Conservation (phyloP, 805 yeast species). For the Suhomyces sp. region DNA sequence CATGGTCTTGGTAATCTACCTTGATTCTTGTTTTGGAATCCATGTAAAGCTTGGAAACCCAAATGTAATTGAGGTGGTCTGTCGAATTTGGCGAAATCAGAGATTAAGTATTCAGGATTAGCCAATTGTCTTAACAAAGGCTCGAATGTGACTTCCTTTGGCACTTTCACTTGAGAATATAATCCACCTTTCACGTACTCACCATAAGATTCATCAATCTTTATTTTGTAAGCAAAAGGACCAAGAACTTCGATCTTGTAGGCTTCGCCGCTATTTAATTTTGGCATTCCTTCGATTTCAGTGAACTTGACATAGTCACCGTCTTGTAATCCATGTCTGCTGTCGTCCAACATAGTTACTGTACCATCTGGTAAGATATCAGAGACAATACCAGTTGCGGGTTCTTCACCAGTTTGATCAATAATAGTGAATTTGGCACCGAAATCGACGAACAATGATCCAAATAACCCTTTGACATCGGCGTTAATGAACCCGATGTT, state of each 20-base stretch:
- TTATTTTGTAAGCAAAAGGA: conserved; percentile 87
- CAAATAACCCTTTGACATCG: conserved; percentile 85
- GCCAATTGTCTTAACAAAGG: conserved; percentile 60
- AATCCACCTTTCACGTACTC: conserved; percentile 79
- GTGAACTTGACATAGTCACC: conserved; percentile 85
- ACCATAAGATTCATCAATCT: conserved; percentile 55
- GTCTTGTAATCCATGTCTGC: conserved; percentile 90
- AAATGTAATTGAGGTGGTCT: conserved; percentile 87
- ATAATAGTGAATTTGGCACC: conserved; percentile 77
- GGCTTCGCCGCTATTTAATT: conserved; percentile 69
- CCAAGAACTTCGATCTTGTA: conserved; percentile 82
- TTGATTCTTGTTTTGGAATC: conserved; percentile 60
- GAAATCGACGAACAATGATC: conserved; percentile 84
- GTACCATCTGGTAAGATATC: conserved; percentile 86
- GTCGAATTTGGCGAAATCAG: conserved; percentile 94
- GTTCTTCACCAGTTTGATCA: conserved; percentile 93
- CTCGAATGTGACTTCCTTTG: conserved; percentile 60
- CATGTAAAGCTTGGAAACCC: conserved; percentile 86
- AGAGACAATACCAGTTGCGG: conserved; percentile 78
- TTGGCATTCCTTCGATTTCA: conserved; percentile 78
- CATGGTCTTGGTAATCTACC: conserved; percentile 75
- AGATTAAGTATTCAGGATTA: conserved; percentile 73
- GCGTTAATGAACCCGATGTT: conserved; percentile 79
- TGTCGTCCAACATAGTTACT: conserved; percentile 90
- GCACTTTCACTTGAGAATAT: conserved; percentile 89